Percentiles rank a stretch among this genome's conserved stretches.
phyloP scores from a whole-genome alignment of 257 asterid genomes.

The Anisodus acutangulus region DNA sequence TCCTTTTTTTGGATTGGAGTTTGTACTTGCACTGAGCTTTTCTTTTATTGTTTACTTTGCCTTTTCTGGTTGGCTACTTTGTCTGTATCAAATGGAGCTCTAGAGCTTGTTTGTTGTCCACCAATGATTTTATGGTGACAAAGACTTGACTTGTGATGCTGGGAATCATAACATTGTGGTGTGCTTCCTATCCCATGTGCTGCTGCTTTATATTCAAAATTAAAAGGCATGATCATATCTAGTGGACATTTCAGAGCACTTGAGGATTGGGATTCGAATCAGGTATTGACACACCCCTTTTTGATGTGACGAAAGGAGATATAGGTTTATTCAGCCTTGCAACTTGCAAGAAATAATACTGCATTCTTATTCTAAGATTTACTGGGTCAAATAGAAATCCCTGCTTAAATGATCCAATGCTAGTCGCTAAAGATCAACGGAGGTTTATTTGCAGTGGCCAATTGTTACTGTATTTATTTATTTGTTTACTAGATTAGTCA shows the following conservation, averaged over 20 bases:
- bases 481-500: too few relatives aligned
- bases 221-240: background rate
- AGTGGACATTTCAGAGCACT: too few relatives aligned
- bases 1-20: background rate
- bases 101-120: background rate
- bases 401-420: background rate
- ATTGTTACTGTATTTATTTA: background rate
- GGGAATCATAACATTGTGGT: too few relatives aligned
- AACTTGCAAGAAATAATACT: background rate
- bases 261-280: too few relatives aligned
- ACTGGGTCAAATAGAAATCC: background rate
- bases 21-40: background rate
- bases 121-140: background rate
- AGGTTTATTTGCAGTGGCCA: background rate
- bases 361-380: background rate
- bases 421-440: too few relatives aligned
- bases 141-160: background rate
- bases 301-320: background rate
- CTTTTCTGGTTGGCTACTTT: background rate
- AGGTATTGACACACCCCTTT: background rate
- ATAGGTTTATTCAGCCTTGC: background rate
- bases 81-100: background rate
- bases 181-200: background rate
- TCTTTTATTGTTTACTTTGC: background rate
- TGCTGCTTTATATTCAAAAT: background rate